Evolutionary conservation across 352 stramenopile genomes (phyloP), one percentile per base, ranked within the genome.

Genomic region (Phytophthora ohioensis): DNA sequence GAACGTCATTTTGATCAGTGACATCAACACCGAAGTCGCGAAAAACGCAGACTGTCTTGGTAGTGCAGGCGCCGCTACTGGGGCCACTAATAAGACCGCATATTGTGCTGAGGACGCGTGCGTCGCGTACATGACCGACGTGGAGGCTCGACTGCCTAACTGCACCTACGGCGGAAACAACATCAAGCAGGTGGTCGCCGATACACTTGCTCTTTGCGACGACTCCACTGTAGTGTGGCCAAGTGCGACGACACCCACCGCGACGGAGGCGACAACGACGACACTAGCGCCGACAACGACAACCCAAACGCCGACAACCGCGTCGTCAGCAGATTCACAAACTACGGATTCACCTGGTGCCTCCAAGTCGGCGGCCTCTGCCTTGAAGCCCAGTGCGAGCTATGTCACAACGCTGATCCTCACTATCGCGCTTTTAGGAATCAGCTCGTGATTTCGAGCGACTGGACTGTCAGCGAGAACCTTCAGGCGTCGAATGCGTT

Each of bases 91-190:
- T 3, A 53, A 53, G 30, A 17, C 9, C 9, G 46, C 9, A 5
- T 72, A 43, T 36, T 72, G 64, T 13, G 43, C 12, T 9, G 27
- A 67, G 12, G 41, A 61, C 35, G 49, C 49, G 27, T 72, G 65
- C 49, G 35, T 67, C 21, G 49, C 65, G 5, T 57, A 53, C 21
- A 32, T 72, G 57, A 56, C 35, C 13, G 49, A 67, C 15, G 4
- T 67, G 13, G 51, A 57, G 39, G 11, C 9, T 27, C 32, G 53
- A 67, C 41, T 72, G 10, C 57, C 65, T 2, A 64, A 59, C 51
- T 60, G 65, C 57, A 73, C 39, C 5, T 52, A 62, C 42, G 46
- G 38, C 7, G 58, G 52, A 36, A 54, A 59, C 57, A 73, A 73
- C 30, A 27, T 55, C 9, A 73, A 64, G 43, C 65, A 71, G 21